phyloP scores from a whole-genome alignment of 441 rosid species.

The Erodium chrysanthum region DNA sequence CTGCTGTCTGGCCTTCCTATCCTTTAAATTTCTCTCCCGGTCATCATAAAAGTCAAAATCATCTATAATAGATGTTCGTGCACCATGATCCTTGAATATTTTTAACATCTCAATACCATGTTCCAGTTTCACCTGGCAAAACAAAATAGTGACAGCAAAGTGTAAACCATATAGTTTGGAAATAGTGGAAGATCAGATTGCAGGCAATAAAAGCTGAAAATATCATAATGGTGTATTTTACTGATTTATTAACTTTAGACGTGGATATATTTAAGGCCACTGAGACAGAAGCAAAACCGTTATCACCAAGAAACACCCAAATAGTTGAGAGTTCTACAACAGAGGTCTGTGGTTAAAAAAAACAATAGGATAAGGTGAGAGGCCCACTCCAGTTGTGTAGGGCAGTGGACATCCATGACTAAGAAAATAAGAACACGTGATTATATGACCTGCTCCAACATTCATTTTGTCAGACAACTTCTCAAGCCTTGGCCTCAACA shows the following conservation, averaged over 20 bases:
- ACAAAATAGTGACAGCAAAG: slow-evolving; percentile 12
- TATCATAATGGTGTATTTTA: background rate
- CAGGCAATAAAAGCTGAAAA: background rate
- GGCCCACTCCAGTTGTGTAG: background rate
- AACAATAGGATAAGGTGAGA: background rate
- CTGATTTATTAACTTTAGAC: background rate
- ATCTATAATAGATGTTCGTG: slow-evolving; percentile 50
- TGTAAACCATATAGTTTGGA: background rate
- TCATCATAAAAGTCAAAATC: slow-evolving; percentile 64
- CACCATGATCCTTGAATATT: slow-evolving; percentile 54
- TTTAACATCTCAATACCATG: slow-evolving; percentile 69
- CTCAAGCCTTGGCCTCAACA: background rate
- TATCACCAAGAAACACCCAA: background rate
- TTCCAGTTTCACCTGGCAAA: slow-evolving; percentile 53
- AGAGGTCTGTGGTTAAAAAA: too few species aligned
- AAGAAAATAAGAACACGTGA: background rate
- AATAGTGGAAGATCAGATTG: background rate
- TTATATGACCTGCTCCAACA: too few species aligned
- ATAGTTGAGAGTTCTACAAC: background rate
- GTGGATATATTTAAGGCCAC: background rate
- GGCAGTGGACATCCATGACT: background rate
- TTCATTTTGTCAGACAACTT: background rate
- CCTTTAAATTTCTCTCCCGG: slow-evolving; percentile 43
- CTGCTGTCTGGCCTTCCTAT: slow-evolving; percentile 36
- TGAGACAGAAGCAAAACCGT: background rate